Conservation (phyloP, 2,329 filamentous ascomycete species). For the Epichloe scottii region DNA sequence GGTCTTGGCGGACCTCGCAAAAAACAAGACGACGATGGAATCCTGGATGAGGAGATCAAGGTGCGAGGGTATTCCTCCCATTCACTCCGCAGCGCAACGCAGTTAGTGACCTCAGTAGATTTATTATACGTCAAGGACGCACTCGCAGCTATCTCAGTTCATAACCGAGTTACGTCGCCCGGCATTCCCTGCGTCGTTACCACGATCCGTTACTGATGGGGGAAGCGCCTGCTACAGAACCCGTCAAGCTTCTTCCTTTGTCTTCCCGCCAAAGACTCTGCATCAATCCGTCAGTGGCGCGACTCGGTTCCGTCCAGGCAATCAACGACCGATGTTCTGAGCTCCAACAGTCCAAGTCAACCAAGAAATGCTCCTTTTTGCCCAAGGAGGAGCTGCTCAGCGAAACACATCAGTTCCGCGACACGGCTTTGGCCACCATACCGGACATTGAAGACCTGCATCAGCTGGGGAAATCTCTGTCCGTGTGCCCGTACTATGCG, state of each 20-base stretch:
- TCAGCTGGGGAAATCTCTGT: constrained; percentile 61
- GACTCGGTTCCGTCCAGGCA: constrained; percentile 57
- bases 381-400: constrained; percentile 65
- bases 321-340: constrained; percentile 93
- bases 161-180: constrained; percentile 70
- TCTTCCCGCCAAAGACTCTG: constrained; percentile 81
- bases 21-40: constrained; percentile 27
- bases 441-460: constrained; percentile 90
- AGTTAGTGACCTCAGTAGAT: constrained; percentile 39
- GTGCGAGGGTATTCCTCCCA: constrained; percentile 22
- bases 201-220: constrained; percentile 24
- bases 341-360: constrained; percentile 56
- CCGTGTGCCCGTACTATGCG: constrained; percentile 93
- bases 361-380: constrained; percentile 59
- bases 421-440: constrained; percentile 70
- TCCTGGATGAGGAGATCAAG: constrained; percentile 56
- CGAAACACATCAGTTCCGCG: constrained; percentile 68
- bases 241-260: constrained; percentile 68
- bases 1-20: constrained; percentile 29
- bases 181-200: constrained; percentile 60
- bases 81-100: constrained; percentile 5
- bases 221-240: constrained; percentile 15
- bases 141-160: constrained; percentile 85
- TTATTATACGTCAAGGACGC: constrained; percentile 84
- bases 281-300: constrained; percentile 73